Percentiles rank a stretch among this genome's conserved stretches.
These are phyloP conservation scores for Trametes cinnabarina DNA, from an alignment of 768 basidiomycete genomes.

Conservation along the genomic window DNA sequence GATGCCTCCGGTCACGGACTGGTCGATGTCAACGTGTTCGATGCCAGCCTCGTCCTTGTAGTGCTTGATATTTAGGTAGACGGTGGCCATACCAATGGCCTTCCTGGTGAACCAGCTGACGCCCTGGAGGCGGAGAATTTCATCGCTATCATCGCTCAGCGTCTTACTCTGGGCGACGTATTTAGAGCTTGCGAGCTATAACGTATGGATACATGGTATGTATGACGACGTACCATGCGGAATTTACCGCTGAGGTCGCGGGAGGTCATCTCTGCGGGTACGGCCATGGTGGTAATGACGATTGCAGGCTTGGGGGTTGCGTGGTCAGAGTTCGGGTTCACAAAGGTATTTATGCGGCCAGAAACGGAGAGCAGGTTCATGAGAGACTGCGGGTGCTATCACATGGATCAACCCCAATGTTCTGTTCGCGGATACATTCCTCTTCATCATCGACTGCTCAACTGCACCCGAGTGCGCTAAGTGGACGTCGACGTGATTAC, in stretches of 20 bases:
- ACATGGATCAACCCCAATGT: constrained; percentile 12
- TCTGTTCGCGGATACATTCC: neutral
- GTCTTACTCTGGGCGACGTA: constrained; percentile 64
- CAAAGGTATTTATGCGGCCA: constrained; percentile 11
- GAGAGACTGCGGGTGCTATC: constrained; percentile 5
- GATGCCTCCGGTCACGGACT: constrained; percentile 62
- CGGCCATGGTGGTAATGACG: constrained; percentile 57
- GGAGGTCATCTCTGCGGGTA: constrained; percentile 57
- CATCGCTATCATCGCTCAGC: constrained; percentile 60
- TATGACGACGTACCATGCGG: constrained; percentile 48
- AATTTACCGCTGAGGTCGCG: constrained; percentile 62
- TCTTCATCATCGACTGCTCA: constrained; percentile 2
- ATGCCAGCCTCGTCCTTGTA: constrained; percentile 55
- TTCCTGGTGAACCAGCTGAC: constrained; percentile 70
- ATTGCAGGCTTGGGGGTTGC: neutral
- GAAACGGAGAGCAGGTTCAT: neutral
- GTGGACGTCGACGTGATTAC: neutral
- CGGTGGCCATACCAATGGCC: constrained; percentile 50
- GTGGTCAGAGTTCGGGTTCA: neutral
- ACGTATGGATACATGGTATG: neutral
- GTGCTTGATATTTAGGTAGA: constrained; percentile 62
- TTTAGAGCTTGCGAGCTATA: neutral
- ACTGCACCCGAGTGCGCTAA: constrained; percentile 12
- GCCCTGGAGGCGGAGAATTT: constrained; percentile 68
- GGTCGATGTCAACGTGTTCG: constrained; percentile 67